Percentiles rank a stretch among this genome's conserved stretches.
Conservation (phyloP, 1,284 basidiomycete genomes). For the Microbotryum scabiosae region DNA sequence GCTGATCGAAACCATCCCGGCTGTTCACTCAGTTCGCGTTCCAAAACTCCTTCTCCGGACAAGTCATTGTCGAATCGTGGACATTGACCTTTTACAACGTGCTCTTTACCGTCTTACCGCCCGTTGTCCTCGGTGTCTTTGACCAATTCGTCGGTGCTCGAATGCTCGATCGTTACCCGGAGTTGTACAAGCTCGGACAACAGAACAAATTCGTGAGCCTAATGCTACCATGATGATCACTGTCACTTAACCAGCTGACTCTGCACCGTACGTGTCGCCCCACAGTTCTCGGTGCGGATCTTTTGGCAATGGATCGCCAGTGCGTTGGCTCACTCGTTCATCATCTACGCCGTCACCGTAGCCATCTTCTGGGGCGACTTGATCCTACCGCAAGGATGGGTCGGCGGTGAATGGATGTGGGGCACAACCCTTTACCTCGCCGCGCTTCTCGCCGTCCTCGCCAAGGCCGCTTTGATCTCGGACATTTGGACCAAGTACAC, state of each 20-base stretch:
- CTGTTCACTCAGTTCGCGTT: conserved; percentile 68
- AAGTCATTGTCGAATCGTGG: conserved; percentile 98
- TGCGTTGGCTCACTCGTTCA: conserved; percentile 82
- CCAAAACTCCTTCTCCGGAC: conserved; percentile 97
- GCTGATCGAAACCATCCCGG: no score
- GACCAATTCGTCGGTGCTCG: conserved; percentile 89
- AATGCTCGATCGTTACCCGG: conserved; percentile 93
- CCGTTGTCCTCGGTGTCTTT: conserved; percentile 84
- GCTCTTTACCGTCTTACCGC: conserved; percentile 87
- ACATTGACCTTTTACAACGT: conserved; percentile 62
- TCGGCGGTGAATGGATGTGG: conserved; percentile 89
- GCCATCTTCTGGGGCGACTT: conserved; percentile 87
- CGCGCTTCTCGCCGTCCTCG: conserved; percentile 87
- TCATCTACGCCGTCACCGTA: conserved; percentile 79
- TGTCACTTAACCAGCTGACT: not conserved
- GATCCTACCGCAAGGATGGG: conserved; percentile 67
- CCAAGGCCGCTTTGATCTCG: conserved; percentile 93
- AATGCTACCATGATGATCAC: not conserved
- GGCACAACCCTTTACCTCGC: conserved; percentile 89
- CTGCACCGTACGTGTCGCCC: not conserved
- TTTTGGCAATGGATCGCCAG: conserved; percentile 97
- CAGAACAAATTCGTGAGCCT: conserved; percentile 61
- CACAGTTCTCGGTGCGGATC: conserved; percentile 67
- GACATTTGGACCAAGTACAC: conserved; percentile 99
- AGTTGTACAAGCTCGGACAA: conserved; percentile 88